These are phyloP conservation scores for Pisolithus tinctorius DNA, from an alignment of 768 basidiomycete species.

Conservation along the genomic window DNA sequence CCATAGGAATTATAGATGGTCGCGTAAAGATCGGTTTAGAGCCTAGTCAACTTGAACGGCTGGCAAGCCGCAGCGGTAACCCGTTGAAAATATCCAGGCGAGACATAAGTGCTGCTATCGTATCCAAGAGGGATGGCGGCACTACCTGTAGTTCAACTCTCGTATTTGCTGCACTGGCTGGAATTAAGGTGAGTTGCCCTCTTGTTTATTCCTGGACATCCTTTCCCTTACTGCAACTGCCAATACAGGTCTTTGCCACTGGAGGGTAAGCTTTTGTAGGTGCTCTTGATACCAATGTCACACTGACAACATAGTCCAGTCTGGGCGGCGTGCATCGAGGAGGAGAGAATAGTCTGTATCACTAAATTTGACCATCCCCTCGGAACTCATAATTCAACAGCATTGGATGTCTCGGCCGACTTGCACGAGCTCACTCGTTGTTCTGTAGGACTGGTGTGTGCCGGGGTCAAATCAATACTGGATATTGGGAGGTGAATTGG, in stretches of 20 bases:
- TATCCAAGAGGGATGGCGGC: slow-evolving; percentile 67
- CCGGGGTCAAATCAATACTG: slow-evolving; percentile 91
- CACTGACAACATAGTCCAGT: slow-evolving; percentile 27
- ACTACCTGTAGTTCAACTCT: slow-evolving; percentile 72
- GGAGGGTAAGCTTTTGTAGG: slow-evolving; percentile 61
- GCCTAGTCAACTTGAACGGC: slow-evolving; percentile 52
- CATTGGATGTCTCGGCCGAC: slow-evolving; percentile 94
- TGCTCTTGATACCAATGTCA: background rate
- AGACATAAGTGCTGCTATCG: slow-evolving; percentile 74
- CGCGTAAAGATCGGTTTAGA: slow-evolving; percentile 82
- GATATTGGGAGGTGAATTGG: slow-evolving; percentile 71
- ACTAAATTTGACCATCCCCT: background rate
- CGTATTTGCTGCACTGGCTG: slow-evolving; percentile 70
- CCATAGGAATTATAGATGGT: slow-evolving; percentile 79
- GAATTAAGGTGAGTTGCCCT: slow-evolving; percentile 60
- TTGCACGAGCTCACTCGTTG: slow-evolving; percentile 83
- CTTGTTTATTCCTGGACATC: background rate
- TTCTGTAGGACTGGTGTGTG: slow-evolving; percentile 87
- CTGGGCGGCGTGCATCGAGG: slow-evolving; percentile 84
- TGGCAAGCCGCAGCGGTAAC: slow-evolving; percentile 48
- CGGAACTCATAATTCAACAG: slow-evolving; percentile 32
- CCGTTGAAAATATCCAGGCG: slow-evolving; percentile 70
- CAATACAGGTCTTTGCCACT: slow-evolving; percentile 72
- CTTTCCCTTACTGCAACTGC: background rate
- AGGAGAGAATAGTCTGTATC: slow-evolving; percentile 52